phyloP scores from a whole-genome alignment of 2,329 filamentous ascomycete genomes.

The Colletotrichum agaves region DNA sequence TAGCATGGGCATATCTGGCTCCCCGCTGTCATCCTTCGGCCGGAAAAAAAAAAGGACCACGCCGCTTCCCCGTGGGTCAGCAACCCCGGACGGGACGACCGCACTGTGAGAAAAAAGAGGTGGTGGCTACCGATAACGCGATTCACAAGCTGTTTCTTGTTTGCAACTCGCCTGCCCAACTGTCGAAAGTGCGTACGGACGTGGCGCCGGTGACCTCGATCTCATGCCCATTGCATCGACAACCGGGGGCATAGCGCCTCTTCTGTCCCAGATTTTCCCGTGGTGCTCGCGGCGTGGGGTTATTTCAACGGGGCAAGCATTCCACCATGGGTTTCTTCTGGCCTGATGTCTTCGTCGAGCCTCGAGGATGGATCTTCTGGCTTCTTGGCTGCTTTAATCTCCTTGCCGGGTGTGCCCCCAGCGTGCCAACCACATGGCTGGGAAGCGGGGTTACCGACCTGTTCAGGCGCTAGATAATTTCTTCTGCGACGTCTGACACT shows the following conservation, averaged over 20 bases:
- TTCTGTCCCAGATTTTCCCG: constrained; percentile 26
- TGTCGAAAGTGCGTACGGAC: constrained; percentile 16
- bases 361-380: constrained; percentile 21
- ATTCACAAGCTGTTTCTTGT: constrained; percentile 13
- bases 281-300: constrained; percentile 20
- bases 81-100: background rate
- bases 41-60: background rate
- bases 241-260: constrained; percentile 19
- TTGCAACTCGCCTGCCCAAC: background rate
- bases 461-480: constrained; percentile 27
- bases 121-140: background rate
- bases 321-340: constrained; percentile 20
- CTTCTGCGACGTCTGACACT: constrained; percentile 27
- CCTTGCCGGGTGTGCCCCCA: constrained; percentile 12
- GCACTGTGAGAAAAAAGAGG: constrained; percentile 3
- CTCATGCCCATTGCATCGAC: constrained; percentile 10
- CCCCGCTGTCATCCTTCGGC: constrained; percentile 5
- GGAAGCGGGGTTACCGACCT: constrained; percentile 30
- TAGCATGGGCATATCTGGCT: background rate
- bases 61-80: background rate
- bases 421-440: constrained; percentile 25
- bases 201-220: background rate
- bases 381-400: constrained; percentile 17
- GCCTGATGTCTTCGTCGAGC: constrained; percentile 18
- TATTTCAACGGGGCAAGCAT: constrained; percentile 31